phyloP scores from a whole-genome alignment of 176 grass and related monocot species.

The Bothriochloa decipiens region DNA sequence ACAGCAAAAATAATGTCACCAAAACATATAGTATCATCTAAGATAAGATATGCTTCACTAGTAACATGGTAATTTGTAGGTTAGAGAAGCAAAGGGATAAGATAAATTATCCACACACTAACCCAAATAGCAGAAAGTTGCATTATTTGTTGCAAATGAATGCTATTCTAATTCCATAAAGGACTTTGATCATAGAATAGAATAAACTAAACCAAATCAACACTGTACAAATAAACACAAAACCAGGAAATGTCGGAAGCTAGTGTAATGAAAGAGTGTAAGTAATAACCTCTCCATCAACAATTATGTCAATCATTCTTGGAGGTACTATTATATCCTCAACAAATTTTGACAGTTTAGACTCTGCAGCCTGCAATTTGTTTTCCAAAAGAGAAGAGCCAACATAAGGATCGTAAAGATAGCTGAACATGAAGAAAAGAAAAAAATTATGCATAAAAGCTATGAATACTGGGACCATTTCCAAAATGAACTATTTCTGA shows the following conservation, averaged over 20 bases:
- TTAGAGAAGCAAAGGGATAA: background rate
- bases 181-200: background rate
- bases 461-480: conserved; percentile 9
- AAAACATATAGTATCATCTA: conserved; percentile 26
- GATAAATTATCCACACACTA: background rate
- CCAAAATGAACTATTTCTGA: conserved; percentile 8
- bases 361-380: conserved; percentile 76
- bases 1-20: conserved; percentile 22
- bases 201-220: background rate
- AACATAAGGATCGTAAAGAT: conserved; percentile 37
- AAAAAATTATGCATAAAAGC: conserved; percentile 27
- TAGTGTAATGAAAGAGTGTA: background rate
- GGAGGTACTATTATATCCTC: conserved; percentile 96
- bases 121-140: background rate
- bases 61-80: background rate
- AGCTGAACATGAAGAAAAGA: background rate
- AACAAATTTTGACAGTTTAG: conserved; percentile 91
- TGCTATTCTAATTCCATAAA: background rate
- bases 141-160: background rate
- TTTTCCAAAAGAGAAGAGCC: conserved; percentile 18
- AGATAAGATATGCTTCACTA: background rate
- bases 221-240: background rate
- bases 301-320: conserved; percentile 95
- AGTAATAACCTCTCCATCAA: conserved; percentile 89
- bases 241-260: background rate